Evolutionary conservation across 495 filamentous ascomycete genomes (phyloP).

Genomic region (Terfezia boudieri): DNA sequence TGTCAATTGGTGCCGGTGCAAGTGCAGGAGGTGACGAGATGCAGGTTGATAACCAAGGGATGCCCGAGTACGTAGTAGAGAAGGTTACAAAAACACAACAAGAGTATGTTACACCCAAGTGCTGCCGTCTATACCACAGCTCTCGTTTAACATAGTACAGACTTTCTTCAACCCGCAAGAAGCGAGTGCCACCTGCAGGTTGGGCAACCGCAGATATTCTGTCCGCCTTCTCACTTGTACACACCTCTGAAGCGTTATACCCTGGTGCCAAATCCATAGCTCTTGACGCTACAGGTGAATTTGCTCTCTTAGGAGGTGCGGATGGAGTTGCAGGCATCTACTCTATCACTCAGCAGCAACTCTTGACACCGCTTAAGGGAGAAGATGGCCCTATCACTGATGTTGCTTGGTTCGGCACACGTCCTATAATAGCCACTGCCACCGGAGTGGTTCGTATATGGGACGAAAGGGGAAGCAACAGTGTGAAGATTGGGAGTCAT

Average conservation of each 20-base stretch:
- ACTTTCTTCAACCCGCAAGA: constrained; percentile 62
- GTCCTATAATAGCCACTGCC: constrained; percentile 47
- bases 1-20: constrained; percentile 43
- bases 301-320: constrained; percentile 57
- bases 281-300: constrained; percentile 38
- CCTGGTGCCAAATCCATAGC: constrained; percentile 43
- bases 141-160: constrained; percentile 23
- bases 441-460: constrained; percentile 63
- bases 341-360: constrained; percentile 45
- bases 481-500: constrained; percentile 47
- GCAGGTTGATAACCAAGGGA: constrained; percentile 52
- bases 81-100: constrained; percentile 30
- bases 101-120: constrained; percentile 20
- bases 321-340: constrained; percentile 62
- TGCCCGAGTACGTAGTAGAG: constrained; percentile 48
- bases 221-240: constrained; percentile 37
- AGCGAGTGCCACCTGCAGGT: constrained; percentile 59
- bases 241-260: constrained; percentile 39
- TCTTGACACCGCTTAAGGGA: constrained; percentile 42
- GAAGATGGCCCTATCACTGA: constrained; percentile 49
- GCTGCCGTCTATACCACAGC: not conserved
- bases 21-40: constrained; percentile 46
- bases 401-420: constrained; percentile 51
- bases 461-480: constrained; percentile 37
- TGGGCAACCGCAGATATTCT: constrained; percentile 66